These are phyloP conservation scores for Xylaria sp. DNA, from an alignment of 2,329 filamentous ascomycete species.

Conservation along the genomic window DNA sequence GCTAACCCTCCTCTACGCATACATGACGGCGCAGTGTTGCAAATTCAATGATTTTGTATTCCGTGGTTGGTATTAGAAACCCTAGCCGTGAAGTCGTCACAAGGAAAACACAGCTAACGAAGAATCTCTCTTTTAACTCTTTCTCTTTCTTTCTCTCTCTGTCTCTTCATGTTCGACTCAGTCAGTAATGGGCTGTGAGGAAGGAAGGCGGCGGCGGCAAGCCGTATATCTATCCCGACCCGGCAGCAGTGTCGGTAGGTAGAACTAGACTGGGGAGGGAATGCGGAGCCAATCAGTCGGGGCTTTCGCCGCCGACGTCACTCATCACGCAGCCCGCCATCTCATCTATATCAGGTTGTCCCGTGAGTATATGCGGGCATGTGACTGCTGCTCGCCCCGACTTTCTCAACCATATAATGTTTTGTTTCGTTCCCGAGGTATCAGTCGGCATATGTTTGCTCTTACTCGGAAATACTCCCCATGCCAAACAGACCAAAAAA, in stretches of 20 bases:
- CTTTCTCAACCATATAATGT: constrained; percentile 26
- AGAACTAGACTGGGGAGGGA: constrained; percentile 4
- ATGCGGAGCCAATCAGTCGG: constrained; percentile 4
- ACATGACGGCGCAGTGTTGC: neutral
- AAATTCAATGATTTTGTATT: constrained; percentile 27
- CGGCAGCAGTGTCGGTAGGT: constrained; percentile 8
- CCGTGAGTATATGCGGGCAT: no score
- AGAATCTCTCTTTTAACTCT: no score
- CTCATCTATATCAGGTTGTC: constrained; percentile 9
- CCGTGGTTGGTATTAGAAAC: constrained; percentile 39
- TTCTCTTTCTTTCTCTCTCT: neutral
- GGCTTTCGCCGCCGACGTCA: constrained; percentile 26
- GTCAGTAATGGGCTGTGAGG: constrained; percentile 23
- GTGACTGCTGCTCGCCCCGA: constrained; percentile 18
- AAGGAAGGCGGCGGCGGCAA: no score
- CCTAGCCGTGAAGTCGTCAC: constrained; percentile 42
- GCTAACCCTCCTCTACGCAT: neutral
- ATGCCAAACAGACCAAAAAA: constrained; percentile 17
- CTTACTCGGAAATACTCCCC: constrained; percentile 24
- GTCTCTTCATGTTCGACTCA: constrained; percentile 28
- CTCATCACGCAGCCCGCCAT: constrained; percentile 8
- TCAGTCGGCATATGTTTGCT: constrained; percentile 37
- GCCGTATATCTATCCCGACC: constrained; percentile 23
- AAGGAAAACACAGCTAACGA: constrained; percentile 33
- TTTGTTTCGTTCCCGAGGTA: constrained; percentile 36